Conservation (phyloP, 1,139 yeast genomes). For the Hyphopichia pseudoburtonii region DNA sequence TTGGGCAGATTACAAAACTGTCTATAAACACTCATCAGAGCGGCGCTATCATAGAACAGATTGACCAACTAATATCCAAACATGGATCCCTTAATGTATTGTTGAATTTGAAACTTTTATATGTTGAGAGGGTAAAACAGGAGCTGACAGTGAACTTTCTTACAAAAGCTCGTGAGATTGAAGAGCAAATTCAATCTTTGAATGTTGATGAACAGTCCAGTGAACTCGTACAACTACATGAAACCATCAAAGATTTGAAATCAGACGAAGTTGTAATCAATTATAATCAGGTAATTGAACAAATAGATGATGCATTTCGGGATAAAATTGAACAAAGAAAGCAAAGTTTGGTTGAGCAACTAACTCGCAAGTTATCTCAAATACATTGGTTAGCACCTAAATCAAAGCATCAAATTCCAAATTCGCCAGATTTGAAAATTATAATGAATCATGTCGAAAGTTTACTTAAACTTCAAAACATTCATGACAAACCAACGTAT, state of each 20-base stretch:
- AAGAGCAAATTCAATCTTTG: no score
- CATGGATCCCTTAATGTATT: slow-evolving; percentile 27
- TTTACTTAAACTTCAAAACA: slow-evolving; percentile 40
- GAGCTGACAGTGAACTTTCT: slow-evolving; percentile 7
- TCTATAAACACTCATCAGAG: neutral
- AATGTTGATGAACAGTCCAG: no score
- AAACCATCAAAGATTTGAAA: no score
- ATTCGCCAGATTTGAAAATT: neutral
- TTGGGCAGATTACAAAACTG: no score
- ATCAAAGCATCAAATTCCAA: neutral
- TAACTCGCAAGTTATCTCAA: slow-evolving; percentile 1
- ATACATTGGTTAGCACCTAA: slow-evolving; percentile 9
- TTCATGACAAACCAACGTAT: slow-evolving; percentile 30
- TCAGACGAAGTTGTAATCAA: neutral
- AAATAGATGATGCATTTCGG: neutral
- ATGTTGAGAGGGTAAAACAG: slow-evolving; percentile 10
- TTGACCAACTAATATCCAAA: slow-evolving; percentile 17
- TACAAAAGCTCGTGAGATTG: neutral
- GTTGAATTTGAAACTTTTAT: slow-evolving; percentile 6
- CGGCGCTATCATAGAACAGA: neutral
- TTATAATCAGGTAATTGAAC: neutral
- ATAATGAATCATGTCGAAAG: slow-evolving; percentile 8
- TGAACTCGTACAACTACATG: no score
- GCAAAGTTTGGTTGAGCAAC: neutral
- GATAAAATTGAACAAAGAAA: slow-evolving; percentile 1